These are phyloP conservation scores for Aspergillus sp. DNA, from an alignment of 2,329 filamentous ascomycete species.

Conservation along the genomic window DNA sequence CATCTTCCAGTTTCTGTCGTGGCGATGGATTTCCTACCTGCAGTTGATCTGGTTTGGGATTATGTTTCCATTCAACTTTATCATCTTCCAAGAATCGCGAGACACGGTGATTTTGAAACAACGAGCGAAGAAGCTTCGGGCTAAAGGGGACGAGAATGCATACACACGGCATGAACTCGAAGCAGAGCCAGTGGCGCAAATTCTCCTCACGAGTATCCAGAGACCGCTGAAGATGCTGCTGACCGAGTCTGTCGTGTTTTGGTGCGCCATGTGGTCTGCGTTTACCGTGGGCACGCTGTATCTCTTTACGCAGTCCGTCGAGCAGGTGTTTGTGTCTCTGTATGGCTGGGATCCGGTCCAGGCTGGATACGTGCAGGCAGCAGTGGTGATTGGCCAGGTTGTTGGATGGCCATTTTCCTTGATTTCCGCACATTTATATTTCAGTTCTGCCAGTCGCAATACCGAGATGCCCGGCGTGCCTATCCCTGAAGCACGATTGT, in stretches of 20 bases:
- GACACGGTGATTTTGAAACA: constrained; percentile 35
- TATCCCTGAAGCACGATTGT: constrained; percentile 41
- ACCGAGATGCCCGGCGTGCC: constrained; percentile 34
- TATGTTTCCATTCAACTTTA: constrained; percentile 34
- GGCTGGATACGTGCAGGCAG: constrained; percentile 36
- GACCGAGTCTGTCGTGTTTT: constrained; percentile 41
- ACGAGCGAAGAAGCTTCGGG: constrained; percentile 31
- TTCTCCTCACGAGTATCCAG: constrained; percentile 31
- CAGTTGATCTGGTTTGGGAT: constrained; percentile 37
- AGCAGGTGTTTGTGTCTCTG: constrained; percentile 35
- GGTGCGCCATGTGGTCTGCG: constrained; percentile 40
- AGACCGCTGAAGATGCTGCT: constrained; percentile 33
- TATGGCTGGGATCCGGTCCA: constrained; percentile 24
- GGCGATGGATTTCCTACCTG: constrained; percentile 38
- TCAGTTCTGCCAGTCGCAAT: constrained; percentile 30
- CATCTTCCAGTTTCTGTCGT: constrained; percentile 18
- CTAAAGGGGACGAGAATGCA: constrained; percentile 17
- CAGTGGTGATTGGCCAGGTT: constrained; percentile 38
- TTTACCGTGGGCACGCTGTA: constrained; percentile 42
- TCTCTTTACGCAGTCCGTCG: constrained; percentile 39
- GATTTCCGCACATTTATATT: constrained; percentile 23
- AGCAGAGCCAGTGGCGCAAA: constrained; percentile 21
- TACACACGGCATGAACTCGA: constrained; percentile 10
- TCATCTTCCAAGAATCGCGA: constrained; percentile 38
- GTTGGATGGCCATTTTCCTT: constrained; percentile 34